Base-by-base conservation (phyloP, 108 stramenopile genomes). In the Nitzschia sp. region DNA sequence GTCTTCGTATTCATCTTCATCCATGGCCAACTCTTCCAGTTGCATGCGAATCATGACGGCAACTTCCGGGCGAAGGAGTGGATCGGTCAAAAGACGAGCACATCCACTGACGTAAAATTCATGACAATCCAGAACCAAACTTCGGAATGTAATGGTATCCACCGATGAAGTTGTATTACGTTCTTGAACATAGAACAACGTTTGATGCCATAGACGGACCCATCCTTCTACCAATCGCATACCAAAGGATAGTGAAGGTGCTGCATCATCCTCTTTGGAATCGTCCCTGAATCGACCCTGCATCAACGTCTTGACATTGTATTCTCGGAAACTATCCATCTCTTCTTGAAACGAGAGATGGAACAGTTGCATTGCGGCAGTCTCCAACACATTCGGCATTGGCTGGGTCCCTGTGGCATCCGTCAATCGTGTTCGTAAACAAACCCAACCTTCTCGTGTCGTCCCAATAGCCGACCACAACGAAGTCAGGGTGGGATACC, bases 1-100 rank as follows among this genome's bases (percentile, higher is more conserved):
- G 46, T 72, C 72, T 22, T 66, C 57, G 50, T 60, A 64, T 26
- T 73, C 72, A 55, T 73, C 65, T 46, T 73, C 72, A 37, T 73
- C 72, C 48, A 73, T 59, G 20, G 34, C 22, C 41, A 73, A 51
- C 41, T 73, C 72, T 25, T 66, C 65, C 46, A 73, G 50, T 24
- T 73, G 72, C 54, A 64, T 41, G 29, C 72, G 64, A 41, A 73
- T 73, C 72, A 73, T 73, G n/a, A 65, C 15, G 40, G 54, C 34
- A 2, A 73, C 66, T 34, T 73, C 72, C n/a, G 56, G 72, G 57
- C 63, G 53, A 21, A 50, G 34, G n/a, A 53, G 37, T 24, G 59
- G 61, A 12, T 64, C 55, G 17, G 72, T 53, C 37, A 73, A 24
- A 10, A 73, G 42, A 1, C 44, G 51, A 14, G 72, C 63, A 66